Evolutionary conservation across 2,329 filamentous ascomycete genomes (phyloP).

Genomic region (Diaporthe amygdali): DNA sequence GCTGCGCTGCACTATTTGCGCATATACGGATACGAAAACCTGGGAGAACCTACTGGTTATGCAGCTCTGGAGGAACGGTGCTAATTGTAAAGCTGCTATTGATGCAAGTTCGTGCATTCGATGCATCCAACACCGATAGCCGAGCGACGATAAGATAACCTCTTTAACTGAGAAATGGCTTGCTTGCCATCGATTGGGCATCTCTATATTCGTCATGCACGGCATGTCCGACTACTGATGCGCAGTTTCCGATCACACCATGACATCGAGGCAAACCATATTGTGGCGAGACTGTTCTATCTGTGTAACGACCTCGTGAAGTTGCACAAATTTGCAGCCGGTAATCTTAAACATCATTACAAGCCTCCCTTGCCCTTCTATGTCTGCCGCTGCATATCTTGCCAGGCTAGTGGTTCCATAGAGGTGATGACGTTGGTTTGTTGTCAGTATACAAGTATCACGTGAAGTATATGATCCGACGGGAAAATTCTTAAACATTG

Average conservation of each 20-base stretch:
- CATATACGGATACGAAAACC: slow-evolving; percentile 4
- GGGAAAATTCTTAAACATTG: background rate
- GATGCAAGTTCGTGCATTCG: background rate
- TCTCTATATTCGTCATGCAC: background rate
- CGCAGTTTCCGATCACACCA: background rate
- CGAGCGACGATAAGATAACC: background rate
- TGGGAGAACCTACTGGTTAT: background rate
- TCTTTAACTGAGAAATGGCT: background rate
- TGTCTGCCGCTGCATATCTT: background rate
- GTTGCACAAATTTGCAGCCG: background rate
- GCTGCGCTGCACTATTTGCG: background rate
- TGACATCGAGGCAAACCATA: background rate
- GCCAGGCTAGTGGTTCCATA: background rate
- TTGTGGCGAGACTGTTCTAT: background rate
- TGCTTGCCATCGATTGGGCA: background rate
- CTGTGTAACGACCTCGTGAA: background rate
- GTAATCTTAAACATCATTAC: background rate
- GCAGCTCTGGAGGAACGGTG: background rate
- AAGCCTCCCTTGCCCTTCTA: background rate
- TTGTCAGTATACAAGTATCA: background rate
- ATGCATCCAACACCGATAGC: background rate
- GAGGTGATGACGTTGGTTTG: background rate
- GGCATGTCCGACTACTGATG: background rate
- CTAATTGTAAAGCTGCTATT: background rate
- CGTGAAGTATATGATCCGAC: background rate